A percentile compares a stretch with the other conserved stretches of the same genome.
Evolutionary conservation across 2,329 filamentous ascomycete genomes (phyloP).

Genomic region (Mariannaea sp.): DNA sequence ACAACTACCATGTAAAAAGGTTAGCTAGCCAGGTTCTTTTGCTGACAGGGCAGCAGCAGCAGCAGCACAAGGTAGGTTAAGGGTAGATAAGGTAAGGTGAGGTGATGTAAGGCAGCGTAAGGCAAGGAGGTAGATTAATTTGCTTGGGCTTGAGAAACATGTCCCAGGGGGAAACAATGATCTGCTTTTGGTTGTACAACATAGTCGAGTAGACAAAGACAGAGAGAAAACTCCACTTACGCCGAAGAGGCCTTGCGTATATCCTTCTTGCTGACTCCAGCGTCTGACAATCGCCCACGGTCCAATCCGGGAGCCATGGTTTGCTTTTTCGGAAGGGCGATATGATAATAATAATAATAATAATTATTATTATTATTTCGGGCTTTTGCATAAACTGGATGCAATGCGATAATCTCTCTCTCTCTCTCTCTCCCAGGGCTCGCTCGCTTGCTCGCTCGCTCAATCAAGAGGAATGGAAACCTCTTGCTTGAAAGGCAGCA

Average conservation of each 20-base stretch:
- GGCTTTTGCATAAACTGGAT: too few relatives aligned
- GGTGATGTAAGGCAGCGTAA: too few relatives aligned
- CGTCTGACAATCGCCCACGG: slow-evolving; percentile 29
- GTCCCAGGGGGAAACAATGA: too few relatives aligned
- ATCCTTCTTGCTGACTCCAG: slow-evolving; percentile 26
- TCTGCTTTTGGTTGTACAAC: too few relatives aligned
- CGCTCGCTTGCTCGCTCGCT: background rate
- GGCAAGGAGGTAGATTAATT: too few relatives aligned
- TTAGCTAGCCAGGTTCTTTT: too few relatives aligned
- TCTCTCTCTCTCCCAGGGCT: too few relatives aligned
- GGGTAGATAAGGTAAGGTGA: background rate
- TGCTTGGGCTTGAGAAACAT: too few relatives aligned
- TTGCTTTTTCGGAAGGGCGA: slow-evolving; percentile 8
- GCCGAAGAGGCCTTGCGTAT: slow-evolving; percentile 34
- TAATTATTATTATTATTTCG: background rate
- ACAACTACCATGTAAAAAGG: slow-evolving; percentile 21
- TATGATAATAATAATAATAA: too few relatives aligned
- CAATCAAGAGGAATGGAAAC: background rate
- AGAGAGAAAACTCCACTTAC: slow-evolving; percentile 22
- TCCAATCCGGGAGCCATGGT: slow-evolving; percentile 29
- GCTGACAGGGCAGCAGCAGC: too few relatives aligned
- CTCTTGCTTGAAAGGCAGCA: background rate
- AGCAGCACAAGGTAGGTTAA: too few relatives aligned
- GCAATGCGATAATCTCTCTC: too few relatives aligned
- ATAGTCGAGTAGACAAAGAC: background rate